These are phyloP conservation scores for Misopates orontium DNA, from an alignment of 257 asterid species.

Conservation along the genomic window DNA sequence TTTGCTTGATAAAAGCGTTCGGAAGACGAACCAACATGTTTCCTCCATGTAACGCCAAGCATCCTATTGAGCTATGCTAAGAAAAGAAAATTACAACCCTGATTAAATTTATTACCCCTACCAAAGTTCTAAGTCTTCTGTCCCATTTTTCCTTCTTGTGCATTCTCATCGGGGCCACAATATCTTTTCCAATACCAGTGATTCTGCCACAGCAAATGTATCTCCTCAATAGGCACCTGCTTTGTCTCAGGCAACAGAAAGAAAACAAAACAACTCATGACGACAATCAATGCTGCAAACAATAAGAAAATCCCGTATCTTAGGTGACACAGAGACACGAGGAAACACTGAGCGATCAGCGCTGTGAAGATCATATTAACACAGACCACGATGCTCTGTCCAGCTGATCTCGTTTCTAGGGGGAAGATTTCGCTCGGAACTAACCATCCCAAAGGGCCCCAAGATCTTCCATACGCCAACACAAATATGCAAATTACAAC, in stretches of 20 bases:
- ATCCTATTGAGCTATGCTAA: too few relatives aligned
- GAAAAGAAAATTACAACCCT: too few relatives aligned
- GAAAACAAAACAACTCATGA: constrained; percentile 68
- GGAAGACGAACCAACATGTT: not conserved
- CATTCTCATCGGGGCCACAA: constrained; percentile 32
- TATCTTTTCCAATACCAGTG: constrained; percentile 90
- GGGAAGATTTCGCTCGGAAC: constrained; percentile 90
- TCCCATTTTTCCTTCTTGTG: not conserved
- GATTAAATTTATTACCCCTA: not conserved
- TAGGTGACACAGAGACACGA: constrained; percentile 66
- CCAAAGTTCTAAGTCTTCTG: not conserved
- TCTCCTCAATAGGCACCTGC: constrained; percentile 95
- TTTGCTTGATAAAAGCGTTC: not conserved
- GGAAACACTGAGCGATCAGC: constrained; percentile 75
- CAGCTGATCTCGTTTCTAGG: constrained; percentile 81
- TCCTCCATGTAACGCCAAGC: not conserved
- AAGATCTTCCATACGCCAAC: constrained; percentile 69
- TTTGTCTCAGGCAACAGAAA: constrained; percentile 90
- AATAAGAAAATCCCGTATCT: constrained; percentile 79
- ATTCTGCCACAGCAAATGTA: constrained; percentile 61
- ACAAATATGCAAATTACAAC: constrained; percentile 62
- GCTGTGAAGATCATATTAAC: constrained; percentile 91
- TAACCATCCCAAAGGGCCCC: constrained; percentile 91
- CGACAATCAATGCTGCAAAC: constrained; percentile 58
- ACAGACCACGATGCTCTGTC: constrained; percentile 84